Conservation (phyloP, 2,329 filamentous ascomycete genomes). For the Ophioceras dolichostomum region DNA sequence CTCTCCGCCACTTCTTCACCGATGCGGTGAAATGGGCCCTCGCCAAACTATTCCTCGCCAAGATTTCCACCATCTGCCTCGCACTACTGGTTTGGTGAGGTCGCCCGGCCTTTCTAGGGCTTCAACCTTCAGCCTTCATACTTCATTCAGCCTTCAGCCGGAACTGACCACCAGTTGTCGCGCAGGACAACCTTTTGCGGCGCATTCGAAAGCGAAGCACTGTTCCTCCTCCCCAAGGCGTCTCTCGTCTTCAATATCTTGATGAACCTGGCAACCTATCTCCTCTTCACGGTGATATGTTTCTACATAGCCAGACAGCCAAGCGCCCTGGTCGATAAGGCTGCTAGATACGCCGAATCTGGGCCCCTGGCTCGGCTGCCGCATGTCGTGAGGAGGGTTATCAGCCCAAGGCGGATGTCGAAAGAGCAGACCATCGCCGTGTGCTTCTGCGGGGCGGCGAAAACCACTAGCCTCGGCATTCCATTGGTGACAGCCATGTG, state of each 20-base stretch:
- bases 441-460: slow-evolving; percentile 62
- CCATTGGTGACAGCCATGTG: slow-evolving; percentile 60
- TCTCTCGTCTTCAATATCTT: slow-evolving; percentile 57
- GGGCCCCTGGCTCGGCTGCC: slow-evolving; percentile 14
- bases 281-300: slow-evolving; percentile 51
- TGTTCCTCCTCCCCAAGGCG: slow-evolving; percentile 41
- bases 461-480: slow-evolving; percentile 59
- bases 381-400: slow-evolving; percentile 13
- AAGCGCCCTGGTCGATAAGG: slow-evolving; percentile 15
- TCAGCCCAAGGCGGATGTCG: slow-evolving; percentile 39
- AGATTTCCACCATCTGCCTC: slow-evolving; percentile 33
- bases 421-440: slow-evolving; percentile 55
- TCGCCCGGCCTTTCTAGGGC: not conserved
- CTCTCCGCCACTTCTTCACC: slow-evolving; percentile 36
- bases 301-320: slow-evolving; percentile 36
- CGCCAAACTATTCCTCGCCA: slow-evolving; percentile 38
- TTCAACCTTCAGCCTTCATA: too few relatives aligned
- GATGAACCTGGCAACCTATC: slow-evolving; percentile 51
- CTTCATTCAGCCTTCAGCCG: too few relatives aligned
- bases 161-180: too few relatives aligned
- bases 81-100: slow-evolving; percentile 35
- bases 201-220: slow-evolving; percentile 50
- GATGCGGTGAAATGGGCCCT: slow-evolving; percentile 40
- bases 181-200: slow-evolving; percentile 55
- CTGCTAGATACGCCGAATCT: slow-evolving; percentile 13